Conservation (phyloP, 2,329 filamentous ascomycete species). For the Fusarium begoniae region DNA sequence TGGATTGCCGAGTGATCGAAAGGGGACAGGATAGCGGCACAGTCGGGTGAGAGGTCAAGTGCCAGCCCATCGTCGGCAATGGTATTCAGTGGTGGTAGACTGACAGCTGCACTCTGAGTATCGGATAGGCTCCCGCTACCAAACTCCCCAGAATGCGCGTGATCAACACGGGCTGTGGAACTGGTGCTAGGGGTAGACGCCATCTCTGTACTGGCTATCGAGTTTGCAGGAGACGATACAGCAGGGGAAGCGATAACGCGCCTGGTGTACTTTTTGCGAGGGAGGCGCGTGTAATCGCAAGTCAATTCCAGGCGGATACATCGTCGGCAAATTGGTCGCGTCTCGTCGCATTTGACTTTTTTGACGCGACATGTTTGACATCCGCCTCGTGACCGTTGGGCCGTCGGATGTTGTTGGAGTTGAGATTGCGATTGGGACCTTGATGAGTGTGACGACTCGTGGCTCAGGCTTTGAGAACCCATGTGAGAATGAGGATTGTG, state of each 20-base stretch:
- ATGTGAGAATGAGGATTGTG: background rate
- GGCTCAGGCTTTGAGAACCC: background rate
- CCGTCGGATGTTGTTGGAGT: background rate
- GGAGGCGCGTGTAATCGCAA: background rate
- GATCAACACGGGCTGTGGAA: too few relatives aligned
- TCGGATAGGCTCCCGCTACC: background rate
- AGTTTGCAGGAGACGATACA: background rate
- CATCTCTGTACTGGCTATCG: background rate
- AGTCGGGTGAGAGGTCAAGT: background rate
- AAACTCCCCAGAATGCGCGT: background rate
- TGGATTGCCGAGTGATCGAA: background rate
- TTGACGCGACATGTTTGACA: background rate
- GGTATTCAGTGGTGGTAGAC: background rate
- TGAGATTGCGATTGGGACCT: background rate
- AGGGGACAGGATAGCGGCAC: background rate
- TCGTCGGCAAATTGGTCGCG: background rate
- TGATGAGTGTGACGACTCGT: background rate
- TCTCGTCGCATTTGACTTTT: background rate
- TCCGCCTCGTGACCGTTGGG: background rate
- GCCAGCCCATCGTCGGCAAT: background rate
- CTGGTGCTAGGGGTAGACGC: background rate
- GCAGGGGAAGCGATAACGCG: background rate
- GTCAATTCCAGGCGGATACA: background rate
- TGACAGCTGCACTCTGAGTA: background rate
- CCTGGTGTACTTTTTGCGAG: background rate